Percentiles rank a stretch among this genome's conserved stretches.
These are phyloP conservation scores for Pyrenula aspistea DNA, from an alignment of 495 filamentous ascomycete species.

Conservation along the genomic window DNA sequence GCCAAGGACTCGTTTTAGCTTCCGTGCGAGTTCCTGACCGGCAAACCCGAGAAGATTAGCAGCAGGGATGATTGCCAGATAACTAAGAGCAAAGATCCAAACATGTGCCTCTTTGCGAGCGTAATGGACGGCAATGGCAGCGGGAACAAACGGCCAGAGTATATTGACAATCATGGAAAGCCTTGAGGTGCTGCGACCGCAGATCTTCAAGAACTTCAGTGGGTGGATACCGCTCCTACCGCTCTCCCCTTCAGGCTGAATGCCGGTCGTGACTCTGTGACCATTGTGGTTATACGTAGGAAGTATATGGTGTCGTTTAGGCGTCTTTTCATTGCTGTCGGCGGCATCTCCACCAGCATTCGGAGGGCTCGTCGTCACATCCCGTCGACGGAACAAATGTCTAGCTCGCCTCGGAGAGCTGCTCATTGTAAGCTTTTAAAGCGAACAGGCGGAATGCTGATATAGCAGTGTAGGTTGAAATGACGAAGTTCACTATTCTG, in stretches of 20 bases:
- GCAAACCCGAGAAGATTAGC: slow-evolving; percentile 84
- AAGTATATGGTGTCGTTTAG: neutral
- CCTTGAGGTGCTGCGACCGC: slow-evolving; percentile 44
- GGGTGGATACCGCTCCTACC: slow-evolving; percentile 52
- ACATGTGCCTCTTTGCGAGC: slow-evolving; percentile 46
- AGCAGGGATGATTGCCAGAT: slow-evolving; percentile 75
- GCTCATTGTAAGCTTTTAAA: too few species aligned
- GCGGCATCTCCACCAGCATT: neutral
- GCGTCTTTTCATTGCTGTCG: neutral
- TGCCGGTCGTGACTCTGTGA: slow-evolving; percentile 26
- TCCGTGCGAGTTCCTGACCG: slow-evolving; percentile 67
- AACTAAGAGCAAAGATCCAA: slow-evolving; percentile 58
- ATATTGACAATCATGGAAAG: slow-evolving; percentile 48
- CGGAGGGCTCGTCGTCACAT: too few species aligned
- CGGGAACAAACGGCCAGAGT: slow-evolving; percentile 66
- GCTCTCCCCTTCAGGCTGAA: slow-evolving; percentile 52
- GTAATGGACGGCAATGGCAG: slow-evolving; percentile 54
- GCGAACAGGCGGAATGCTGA: too few species aligned
- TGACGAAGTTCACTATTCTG: too few species aligned
- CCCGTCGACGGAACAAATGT: too few species aligned
- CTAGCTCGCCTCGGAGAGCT: too few species aligned
- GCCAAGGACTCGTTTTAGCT: slow-evolving; percentile 66
- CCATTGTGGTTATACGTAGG: slow-evolving; percentile 25
- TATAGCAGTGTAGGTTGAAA: too few species aligned
- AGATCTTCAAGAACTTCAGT: slow-evolving; percentile 45